Evolutionary conservation across 805 yeast species (phyloP), one percentile per base, ranked within the genome.

Genomic region (Yamadazyma tumulicola): DNA sequence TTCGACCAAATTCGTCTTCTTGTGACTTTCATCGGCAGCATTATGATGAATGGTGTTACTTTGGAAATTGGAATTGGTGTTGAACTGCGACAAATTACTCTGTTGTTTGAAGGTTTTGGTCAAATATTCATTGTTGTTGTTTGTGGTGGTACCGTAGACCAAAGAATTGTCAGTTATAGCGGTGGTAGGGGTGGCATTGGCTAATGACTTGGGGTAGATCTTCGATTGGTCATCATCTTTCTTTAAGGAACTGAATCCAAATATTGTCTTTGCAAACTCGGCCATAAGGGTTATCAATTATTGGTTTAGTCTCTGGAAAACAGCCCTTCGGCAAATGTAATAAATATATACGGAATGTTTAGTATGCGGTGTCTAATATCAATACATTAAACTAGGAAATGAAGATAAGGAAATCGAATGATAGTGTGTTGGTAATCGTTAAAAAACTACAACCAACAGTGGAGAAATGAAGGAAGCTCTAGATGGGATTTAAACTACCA

Each of bases 161-260:
- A 77, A 70, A 2, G 81, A 72, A 38, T 71, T 72, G 41, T 75
- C 74, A 31, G 79, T 69, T 7, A 82, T 58, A 0, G 88, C 88
- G 2, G 85, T 81, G 2, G 91, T 81, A 85, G 48, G 48, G 4
- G 78, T 66, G 1, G 58, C 61, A 31, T 43, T 43, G 22, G 61
- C 55, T 34, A 67, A 54, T 14, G 65, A 58, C 37, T 62, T 65
- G 24, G 71, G 71, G 32, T 38, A 37, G 17, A 38, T 35, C 27
- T 39, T 40, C 17, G 21, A 17, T 29, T 38, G 35, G 25, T 35
- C 36, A 32, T 29, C 39, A 40, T 55, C 59, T 39, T 51, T 61
- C 36, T 58, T 52, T 37, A 57, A 59, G 17, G 59, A 52, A 34
- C 66, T 55, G 40, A 67, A 58, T 29, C 72, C 70, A 41, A 67